Conservation (phyloP, 139 green algal genomes). For the Prasinococcaceae sp. region DNA sequence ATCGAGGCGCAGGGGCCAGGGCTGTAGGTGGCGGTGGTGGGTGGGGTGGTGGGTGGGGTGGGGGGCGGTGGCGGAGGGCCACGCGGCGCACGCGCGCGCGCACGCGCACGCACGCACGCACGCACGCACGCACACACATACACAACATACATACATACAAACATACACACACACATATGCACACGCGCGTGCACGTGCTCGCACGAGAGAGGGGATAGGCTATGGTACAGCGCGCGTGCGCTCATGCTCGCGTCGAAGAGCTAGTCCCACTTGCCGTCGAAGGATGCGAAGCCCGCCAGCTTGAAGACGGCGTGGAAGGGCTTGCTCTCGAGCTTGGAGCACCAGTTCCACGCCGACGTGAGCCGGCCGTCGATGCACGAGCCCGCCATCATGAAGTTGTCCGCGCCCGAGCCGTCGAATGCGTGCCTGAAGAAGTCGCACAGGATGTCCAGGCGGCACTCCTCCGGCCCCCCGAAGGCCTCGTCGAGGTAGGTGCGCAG, state of each 20-base stretch:
- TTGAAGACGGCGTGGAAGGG: conserved; percentile 67
- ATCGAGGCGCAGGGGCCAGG: background rate
- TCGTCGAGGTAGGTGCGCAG: conserved; percentile 33
- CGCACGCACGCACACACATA: no score
- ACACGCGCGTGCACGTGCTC: no score
- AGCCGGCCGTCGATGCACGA: conserved; percentile 84
- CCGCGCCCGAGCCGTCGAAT: conserved; percentile 75
- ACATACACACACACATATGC: no score
- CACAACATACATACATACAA: no score
- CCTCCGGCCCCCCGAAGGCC: conserved; percentile 42
- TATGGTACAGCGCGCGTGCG: no score
- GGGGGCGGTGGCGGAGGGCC: no score
- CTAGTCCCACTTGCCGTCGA: conserved; percentile 83
- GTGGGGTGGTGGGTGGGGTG: no score
- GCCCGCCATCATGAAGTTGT: conserved; percentile 87
- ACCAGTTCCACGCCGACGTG: conserved; percentile 87
- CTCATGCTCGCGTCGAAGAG: no score
- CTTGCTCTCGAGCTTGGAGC: conserved; percentile 65
- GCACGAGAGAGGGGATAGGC: no score
- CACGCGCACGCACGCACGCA: no score
- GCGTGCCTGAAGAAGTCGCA: conserved; percentile 85
- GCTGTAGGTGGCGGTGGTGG: no score
- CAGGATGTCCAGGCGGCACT: conserved; percentile 51
- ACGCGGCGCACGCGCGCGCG: no score
- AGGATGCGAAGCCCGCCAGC: conserved; percentile 62